Evolutionary conservation across 495 filamentous ascomycete genomes (phyloP), one percentile per base, ranked within the genome.

Genomic region (Achaetomiella virescens): DNA sequence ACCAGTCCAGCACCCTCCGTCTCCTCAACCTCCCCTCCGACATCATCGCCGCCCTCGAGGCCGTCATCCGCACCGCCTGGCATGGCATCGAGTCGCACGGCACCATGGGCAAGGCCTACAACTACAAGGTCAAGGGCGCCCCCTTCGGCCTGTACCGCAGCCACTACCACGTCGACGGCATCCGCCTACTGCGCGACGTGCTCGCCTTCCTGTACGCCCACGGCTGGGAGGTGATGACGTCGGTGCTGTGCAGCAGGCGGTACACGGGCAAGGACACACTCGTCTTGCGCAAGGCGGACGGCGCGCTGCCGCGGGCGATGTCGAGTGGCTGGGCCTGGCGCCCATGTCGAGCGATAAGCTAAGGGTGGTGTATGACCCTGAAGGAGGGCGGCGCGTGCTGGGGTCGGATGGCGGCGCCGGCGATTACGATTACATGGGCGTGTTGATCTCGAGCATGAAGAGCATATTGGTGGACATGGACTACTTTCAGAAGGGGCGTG

Each of bases 61-160:
- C 68, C 3, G 33, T 69, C 31, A 54, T 73, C 22, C 56, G 66
- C 6, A 62, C 72, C 25, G 49, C 55, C 29, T 66, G 58, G 55
- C 38, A 52, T 11, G 61, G 58, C 4, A 48, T 66, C 33, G 36
- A 58, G 14, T 38, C 43, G 3, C 21, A 27, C 8, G 31, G 42
- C 12, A 12, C 18, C 14, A 44, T 37, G 24, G 44, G 20, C n/a
- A 25, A 43, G 2, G 35, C 52, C 12, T 55, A 51, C 54, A 42
- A 61, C 35, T 63, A 42, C 45, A 49, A 59, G 15, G 18, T 63
- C 18, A 63, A 55, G 43, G 58, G 52, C 6, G 35, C 18, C 0
- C 61, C 61, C 1, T 63, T 63, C 38, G 63, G 57, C 38, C 48
- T 46, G 38, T 46, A 18, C 41, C 45, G 51, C 38, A 50, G 43